Base-by-base conservation (phyloP, 2,329 filamentous ascomycete species). In the Lecanicillium sp. region DNA sequence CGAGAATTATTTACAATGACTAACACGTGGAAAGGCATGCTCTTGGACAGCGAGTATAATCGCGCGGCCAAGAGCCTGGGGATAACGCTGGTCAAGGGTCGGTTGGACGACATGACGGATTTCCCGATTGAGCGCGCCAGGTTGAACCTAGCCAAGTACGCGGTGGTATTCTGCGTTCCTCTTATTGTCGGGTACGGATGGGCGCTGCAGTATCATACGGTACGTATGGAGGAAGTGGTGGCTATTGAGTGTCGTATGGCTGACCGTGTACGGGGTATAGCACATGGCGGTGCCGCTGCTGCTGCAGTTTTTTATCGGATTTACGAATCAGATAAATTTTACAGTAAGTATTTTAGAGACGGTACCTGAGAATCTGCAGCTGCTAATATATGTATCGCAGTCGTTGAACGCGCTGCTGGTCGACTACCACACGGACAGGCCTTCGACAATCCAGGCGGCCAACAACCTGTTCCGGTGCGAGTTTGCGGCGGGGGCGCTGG, bases 391-490 rank as follows among this genome's bases (percentile, higher is more conserved):
- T 2, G n/a, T n/a, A n/a, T 9, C 8, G n/a, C 24, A 38, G 33
- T 30, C 43, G 14, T 23, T 45, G 2, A 45, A 45, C 5, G 43
- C 33, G 12, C 17, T 45, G 15, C n/a, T 38, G 8, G 8, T 26
- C 24, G 24, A 38, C 35, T 23, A 38, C 17, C 24, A 45, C 19
- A 17, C 43, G 24, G 24, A 45, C 24, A 19, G 19, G 24, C 26
- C 33, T 17, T 20, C 43, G 19, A 45, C 35, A 24, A 24, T 38
- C 17, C 33, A 45, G 43, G 33, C 43, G 12, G 43, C 43, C 5
- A 29, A 26, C 43, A 30, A 45, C 9, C 43, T 45, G 24, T 45
- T 45, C 17, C 43, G 43, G 19, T 38, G 33, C 43, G 43, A 45
- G 21, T 14, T 44, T 14, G 41, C 41, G 41, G 41, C 41, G 20